Evolutionary conservation across 176 grass and related monocot species (phyloP).

Genomic region (Aegilops speltoides): DNA sequence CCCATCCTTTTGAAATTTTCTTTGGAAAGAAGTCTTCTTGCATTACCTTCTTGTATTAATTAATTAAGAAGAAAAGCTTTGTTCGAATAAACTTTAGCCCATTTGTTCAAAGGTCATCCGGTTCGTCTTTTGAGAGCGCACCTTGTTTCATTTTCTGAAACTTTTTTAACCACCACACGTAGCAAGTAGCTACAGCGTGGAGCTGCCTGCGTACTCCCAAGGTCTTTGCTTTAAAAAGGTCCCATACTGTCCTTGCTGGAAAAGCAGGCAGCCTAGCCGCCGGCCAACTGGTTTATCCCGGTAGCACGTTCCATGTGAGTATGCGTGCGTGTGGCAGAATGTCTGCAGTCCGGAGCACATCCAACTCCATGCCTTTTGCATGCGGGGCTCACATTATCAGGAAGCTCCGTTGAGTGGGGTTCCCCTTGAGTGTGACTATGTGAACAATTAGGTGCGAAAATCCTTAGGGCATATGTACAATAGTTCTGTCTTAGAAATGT

Average conservation of each 20-base stretch:
- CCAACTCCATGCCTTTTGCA: background rate
- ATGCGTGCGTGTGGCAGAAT: background rate
- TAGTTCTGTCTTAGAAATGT: too few relatives aligned
- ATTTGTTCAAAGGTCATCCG: background rate
- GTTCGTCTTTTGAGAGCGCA: background rate
- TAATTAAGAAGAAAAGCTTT: background rate
- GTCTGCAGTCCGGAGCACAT: background rate
- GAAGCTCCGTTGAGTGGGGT: background rate
- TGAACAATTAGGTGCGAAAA: background rate
- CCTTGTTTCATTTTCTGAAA: background rate
- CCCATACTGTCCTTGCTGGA: background rate
- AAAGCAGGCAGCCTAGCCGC: background rate
- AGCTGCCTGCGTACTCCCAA: background rate
- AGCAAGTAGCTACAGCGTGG: background rate
- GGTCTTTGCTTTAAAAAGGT: background rate
- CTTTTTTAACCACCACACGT: background rate
- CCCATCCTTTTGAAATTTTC: background rate
- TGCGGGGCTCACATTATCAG: background rate
- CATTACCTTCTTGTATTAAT: background rate
- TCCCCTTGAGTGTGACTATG: background rate
- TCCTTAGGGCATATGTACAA: background rate
- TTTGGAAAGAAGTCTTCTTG: background rate
- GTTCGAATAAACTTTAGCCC: background rate
- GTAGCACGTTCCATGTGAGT: background rate
- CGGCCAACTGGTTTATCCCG: background rate